phyloP scores from a whole-genome alignment of 2,329 filamentous ascomycete species.

The Proliferodiscus dingleyae region DNA sequence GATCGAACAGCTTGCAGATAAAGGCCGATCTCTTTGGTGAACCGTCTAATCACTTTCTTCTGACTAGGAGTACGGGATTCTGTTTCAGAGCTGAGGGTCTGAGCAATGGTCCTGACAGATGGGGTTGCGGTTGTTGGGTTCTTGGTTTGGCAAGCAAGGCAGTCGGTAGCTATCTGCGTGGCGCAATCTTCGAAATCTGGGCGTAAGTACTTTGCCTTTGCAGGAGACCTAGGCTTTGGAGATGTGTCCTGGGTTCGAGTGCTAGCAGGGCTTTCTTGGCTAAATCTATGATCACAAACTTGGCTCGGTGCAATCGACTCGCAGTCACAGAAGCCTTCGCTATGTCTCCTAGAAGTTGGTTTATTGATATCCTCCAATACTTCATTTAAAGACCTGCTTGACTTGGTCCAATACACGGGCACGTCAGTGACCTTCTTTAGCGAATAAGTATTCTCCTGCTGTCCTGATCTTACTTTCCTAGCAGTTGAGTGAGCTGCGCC shows the following conservation, averaged over 20 bases:
- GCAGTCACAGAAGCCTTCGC: neutral
- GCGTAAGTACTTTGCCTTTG: neutral
- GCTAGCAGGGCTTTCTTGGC: slow-evolving; percentile 6
- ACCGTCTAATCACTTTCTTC: slow-evolving; percentile 37
- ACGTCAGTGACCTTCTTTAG: slow-evolving; percentile 22
- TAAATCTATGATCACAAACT: slow-evolving; percentile 21
- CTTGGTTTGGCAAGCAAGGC: slow-evolving; percentile 3
- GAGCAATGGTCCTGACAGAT: slow-evolving; percentile 17
- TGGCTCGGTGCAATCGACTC: slow-evolving; percentile 1
- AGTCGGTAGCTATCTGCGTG: slow-evolving; percentile 5
- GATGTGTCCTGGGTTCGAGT: neutral
- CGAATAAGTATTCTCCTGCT: slow-evolving; percentile 11
- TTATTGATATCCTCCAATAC: neutral
- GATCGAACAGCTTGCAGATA: slow-evolving; percentile 37
- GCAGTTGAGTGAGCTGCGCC: slow-evolving; percentile 16
- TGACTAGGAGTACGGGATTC: slow-evolving; percentile 42
- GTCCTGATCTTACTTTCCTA: slow-evolving; percentile 4
- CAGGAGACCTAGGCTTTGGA: neutral
- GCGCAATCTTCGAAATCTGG: neutral
- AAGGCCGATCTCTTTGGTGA: slow-evolving; percentile 38
- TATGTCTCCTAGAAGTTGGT: neutral
- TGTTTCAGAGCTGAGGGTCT: slow-evolving; percentile 16
- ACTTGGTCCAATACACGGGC: slow-evolving; percentile 17
- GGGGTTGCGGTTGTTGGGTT: neutral
- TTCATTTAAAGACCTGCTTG: slow-evolving; percentile 1